Evolutionary conservation across 768 basidiomycete species (phyloP).

Genomic region (Cystobasidium ongulense): DNA sequence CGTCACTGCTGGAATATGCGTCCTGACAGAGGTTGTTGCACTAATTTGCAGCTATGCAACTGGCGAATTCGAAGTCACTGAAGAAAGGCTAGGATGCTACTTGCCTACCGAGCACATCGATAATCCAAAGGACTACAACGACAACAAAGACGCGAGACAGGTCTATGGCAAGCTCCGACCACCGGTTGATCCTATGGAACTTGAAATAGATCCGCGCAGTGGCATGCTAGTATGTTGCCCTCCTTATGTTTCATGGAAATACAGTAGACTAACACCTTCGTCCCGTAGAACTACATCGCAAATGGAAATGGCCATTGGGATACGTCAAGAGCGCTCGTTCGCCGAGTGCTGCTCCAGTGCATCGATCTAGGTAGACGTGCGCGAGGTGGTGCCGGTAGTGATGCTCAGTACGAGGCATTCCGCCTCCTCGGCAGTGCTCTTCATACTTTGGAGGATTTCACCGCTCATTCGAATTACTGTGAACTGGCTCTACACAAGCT

Average conservation of each 20-base stretch:
- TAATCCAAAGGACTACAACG: constrained; percentile 45
- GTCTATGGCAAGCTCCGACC: constrained; percentile 69
- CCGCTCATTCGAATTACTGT: constrained; percentile 71
- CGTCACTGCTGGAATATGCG: too few species aligned
- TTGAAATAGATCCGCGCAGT: constrained; percentile 71
- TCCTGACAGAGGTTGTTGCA: constrained; percentile 32
- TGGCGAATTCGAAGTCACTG: constrained; percentile 48
- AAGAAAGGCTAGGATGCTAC: constrained; percentile 49
- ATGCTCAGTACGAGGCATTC: constrained; percentile 55
- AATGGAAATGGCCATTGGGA: constrained; percentile 75
- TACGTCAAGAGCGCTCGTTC: constrained; percentile 69
- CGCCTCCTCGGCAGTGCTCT: constrained; percentile 59
- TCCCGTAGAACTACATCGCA: constrained; percentile 68
- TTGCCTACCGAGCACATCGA: constrained; percentile 49
- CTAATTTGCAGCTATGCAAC: constrained; percentile 52
- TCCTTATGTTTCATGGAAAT: neutral
- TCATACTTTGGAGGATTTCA: constrained; percentile 60
- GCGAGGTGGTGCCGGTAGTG: constrained; percentile 49
- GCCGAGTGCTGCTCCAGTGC: constrained; percentile 65
- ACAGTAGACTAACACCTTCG: too few species aligned
- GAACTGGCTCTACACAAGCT: constrained; percentile 66
- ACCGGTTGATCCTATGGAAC: constrained; percentile 73
- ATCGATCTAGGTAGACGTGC: constrained; percentile 66
- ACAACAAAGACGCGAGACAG: constrained; percentile 57
- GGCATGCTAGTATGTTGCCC: constrained; percentile 72